A percentile compares a stretch with the other conserved stretches of the same genome.
phyloP scores from a whole-genome alignment of 208 protist genomes.

The Acanthamoeba royreba region DNA sequence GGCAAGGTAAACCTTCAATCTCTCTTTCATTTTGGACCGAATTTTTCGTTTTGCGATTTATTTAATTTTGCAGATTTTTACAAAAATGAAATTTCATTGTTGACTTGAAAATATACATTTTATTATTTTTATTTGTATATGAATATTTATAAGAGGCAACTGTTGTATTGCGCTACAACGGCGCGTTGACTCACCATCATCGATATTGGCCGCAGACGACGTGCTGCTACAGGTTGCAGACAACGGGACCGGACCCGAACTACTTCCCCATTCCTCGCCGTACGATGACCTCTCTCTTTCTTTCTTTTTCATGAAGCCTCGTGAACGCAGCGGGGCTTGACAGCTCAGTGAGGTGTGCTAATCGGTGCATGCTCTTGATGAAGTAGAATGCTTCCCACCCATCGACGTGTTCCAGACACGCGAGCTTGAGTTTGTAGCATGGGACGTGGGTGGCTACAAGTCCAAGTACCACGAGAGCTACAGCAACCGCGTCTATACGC shows the following conservation, averaged over 20 bases:
- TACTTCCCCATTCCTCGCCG: not conserved
- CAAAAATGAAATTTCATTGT: too few relatives aligned
- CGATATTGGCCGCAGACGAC: not conserved
- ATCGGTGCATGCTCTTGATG: too few relatives aligned
- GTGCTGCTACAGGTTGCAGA: constrained; percentile 1
- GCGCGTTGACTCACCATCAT: not conserved
- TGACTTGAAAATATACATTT: too few relatives aligned
- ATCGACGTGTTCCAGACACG: not conserved
- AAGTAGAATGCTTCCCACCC: not conserved
- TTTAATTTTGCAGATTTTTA: not conserved
- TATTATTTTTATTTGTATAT: too few relatives aligned
- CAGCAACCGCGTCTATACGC: not conserved
- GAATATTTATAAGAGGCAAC: too few relatives aligned
- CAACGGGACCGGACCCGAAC: not conserved
- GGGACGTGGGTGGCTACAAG: constrained; percentile 17
- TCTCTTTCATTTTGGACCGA: not conserved
- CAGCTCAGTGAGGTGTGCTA: too few relatives aligned
- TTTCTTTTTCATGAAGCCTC: not conserved
- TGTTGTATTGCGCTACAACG: too few relatives aligned
- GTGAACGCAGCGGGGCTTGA: too few relatives aligned
- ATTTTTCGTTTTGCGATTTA: not conserved
- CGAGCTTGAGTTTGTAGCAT: not conserved
- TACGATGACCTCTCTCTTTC: not conserved
- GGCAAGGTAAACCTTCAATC: not conserved
- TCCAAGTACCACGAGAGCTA: not conserved